These are phyloP conservation scores for Oemleria cerasiformis DNA, from an alignment of 306 rosid species.

Conservation along the genomic window DNA sequence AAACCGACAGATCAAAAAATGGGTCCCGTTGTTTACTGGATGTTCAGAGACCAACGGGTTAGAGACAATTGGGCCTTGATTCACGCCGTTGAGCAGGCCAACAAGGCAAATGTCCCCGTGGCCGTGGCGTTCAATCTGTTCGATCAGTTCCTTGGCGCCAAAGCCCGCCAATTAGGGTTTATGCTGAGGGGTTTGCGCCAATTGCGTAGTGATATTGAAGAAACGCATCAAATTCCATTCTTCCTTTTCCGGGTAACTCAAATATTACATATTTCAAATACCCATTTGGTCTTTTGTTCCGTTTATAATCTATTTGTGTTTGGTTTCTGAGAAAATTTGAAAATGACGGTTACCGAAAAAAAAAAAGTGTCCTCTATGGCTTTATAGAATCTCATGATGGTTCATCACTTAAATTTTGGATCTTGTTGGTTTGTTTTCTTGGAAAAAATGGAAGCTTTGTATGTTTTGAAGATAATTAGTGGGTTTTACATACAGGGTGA, in stretches of 20 bases:
- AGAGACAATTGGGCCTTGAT: constrained; percentile 88
- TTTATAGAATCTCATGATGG: not conserved
- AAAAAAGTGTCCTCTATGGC: not conserved
- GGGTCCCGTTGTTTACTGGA: constrained; percentile 95
- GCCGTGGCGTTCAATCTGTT: constrained; percentile 87
- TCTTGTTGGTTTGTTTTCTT: not conserved
- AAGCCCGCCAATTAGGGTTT: constrained; percentile 85
- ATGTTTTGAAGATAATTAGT: constrained; percentile 6
- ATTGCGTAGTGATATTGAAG: constrained; percentile 40
- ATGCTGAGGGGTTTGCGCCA: constrained; percentile 76
- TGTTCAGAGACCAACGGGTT: constrained; percentile 90
- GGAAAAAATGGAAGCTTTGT: not conserved
- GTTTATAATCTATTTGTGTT: not conserved
- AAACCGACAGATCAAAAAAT: constrained; percentile 14
- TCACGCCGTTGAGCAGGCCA: constrained; percentile 78
- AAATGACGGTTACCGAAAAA: not conserved
- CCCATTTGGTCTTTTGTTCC: not conserved
- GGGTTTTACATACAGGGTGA: constrained; percentile 51
- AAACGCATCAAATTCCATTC: constrained; percentile 63
- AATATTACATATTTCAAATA: not conserved
- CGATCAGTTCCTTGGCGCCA: constrained; percentile 75
- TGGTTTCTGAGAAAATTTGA: not conserved
- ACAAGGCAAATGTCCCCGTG: constrained; percentile 59
- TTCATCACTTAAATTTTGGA: not conserved
- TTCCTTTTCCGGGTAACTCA: constrained; percentile 59